Evolutionary conservation across 257 asterid genomes (phyloP), one percentile per base, ranked within the genome.

Genomic region (Anisodus acutangulus): DNA sequence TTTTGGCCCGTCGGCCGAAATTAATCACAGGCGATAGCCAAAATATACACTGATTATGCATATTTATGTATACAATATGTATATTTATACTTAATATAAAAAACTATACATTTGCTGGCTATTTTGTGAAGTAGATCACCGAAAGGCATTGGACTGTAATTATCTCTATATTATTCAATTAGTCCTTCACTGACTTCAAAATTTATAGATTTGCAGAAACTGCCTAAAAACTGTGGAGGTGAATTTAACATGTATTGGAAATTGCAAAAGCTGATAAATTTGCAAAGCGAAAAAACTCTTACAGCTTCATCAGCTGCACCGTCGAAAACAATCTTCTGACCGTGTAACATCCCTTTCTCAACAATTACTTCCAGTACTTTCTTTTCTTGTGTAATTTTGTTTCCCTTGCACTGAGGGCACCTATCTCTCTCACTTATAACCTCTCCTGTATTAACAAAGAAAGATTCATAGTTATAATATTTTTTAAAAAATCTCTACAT

Each of bases 241-340:
- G 51, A 67, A 8, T 53, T 78, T 53, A 53, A 53, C 8, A 78
- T 12, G 57, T 26, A 22, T 9, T 13, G n/a, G 22, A 8, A 66
- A 67, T 22, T 12, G 31, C 84, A 15, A 81, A 62, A 49, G 35
- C 51, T 53, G 41, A n/a, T 19, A 66, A 63, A 54, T 12, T 26
- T 15, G 64, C 15, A 53, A 6, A 26, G 49, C 26, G 35, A 31
- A 51, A 53, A 53, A 26, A 47, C 51, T 59, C 90, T 85, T 67
- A 90, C 90, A 47, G 88, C 92, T 81, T 88, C 92, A 83, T 90
- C 91, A 64, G 92, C 87, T 85, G 87, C 88, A 51, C 88, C 91
- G 0, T 82, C 37, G 82, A 85, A 90, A 47, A 83, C 82, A 62
- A 90, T 87, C 86, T 83, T 85, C 82, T 87, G 88, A 70, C 85